Evolutionary conservation across 148 eudicot species (phyloP).

Genomic region (Heliamphora exappendiculata): DNA sequence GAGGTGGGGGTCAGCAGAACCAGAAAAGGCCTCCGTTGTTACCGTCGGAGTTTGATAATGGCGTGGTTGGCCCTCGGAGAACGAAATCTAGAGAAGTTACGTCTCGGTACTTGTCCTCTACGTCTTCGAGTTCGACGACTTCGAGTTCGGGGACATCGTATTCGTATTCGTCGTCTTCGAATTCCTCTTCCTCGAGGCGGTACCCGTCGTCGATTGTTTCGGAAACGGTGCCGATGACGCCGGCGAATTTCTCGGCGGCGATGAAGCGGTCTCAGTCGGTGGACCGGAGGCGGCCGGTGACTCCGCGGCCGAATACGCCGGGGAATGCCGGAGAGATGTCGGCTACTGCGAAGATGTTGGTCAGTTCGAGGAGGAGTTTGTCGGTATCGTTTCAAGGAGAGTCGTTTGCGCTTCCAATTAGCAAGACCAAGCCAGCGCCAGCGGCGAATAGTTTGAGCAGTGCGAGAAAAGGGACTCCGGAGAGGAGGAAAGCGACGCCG

Average conservation of each 20-base stretch:
- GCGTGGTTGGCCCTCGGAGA: constrained; percentile 24
- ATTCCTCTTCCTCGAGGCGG: constrained; percentile 17
- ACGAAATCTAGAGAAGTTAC: constrained; percentile 54
- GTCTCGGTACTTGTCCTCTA: constrained; percentile 50
- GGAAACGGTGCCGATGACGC: constrained; percentile 21
- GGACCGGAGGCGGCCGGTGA: constrained; percentile 50
- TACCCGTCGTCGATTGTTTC: constrained; percentile 42
- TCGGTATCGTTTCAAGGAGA: constrained; percentile 85
- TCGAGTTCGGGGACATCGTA: constrained; percentile 28
- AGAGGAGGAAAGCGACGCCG: constrained; percentile 42
- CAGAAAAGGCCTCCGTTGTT: constrained; percentile 50
- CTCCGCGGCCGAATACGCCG: constrained; percentile 9
- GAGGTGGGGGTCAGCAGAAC: constrained; percentile 17
- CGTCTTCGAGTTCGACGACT: constrained; percentile 33
- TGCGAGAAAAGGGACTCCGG: constrained; percentile 42
- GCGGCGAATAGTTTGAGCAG: constrained; percentile 12
- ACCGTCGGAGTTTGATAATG: constrained; percentile 42
- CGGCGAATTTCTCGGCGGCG: constrained; percentile 10
- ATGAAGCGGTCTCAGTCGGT: constrained; percentile 48
- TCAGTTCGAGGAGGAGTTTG: constrained; percentile 47
- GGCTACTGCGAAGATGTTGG: constrained; percentile 45
- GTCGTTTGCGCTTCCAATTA: constrained; percentile 32
- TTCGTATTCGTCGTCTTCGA: constrained; percentile 33
- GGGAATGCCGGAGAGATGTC: constrained; percentile 25
- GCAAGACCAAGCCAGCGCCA: constrained; percentile 38